phyloP scores from a whole-genome alignment of 257 asterid species.

The Catharanthus roseus region DNA sequence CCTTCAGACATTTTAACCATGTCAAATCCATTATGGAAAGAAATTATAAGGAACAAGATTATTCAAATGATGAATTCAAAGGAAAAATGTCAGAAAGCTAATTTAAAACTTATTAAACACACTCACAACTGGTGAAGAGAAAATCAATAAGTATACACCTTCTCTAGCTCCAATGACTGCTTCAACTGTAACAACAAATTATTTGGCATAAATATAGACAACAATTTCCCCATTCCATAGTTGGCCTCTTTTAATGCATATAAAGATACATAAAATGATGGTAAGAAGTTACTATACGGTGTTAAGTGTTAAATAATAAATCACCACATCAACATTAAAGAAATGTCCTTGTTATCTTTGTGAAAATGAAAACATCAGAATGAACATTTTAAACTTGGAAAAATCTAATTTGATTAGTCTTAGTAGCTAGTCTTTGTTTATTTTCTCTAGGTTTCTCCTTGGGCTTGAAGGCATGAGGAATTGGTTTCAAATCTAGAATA shows the following conservation, averaged over 20 bases:
- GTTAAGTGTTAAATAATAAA: no score
- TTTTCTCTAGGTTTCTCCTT: neutral
- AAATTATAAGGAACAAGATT: neutral
- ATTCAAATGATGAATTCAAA: no score
- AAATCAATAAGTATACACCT: constrained; percentile 20
- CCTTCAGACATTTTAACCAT: neutral
- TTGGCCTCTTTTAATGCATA: neutral
- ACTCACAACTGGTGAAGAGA: neutral
- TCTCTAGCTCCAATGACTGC: constrained; percentile 50
- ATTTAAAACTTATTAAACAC: no score
- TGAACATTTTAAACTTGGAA: neutral
- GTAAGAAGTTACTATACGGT: no score
- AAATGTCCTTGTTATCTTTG: no score
- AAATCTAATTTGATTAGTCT: no score
- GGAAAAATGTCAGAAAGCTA: neutral
- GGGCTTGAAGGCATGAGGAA: neutral
- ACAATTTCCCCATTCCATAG: neutral
- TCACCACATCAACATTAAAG: no score
- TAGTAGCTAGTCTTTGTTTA: neutral
- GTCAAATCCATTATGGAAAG: neutral
- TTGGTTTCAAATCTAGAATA: neutral
- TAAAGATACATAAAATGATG: no score
- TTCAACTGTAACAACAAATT: constrained; percentile 43
- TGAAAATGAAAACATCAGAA: neutral
- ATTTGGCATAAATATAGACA: constrained; percentile 4